Evolutionary conservation across 2,329 filamentous ascomycete genomes (phyloP), one percentile per base, ranked within the genome.

Genomic region (Pseudogymnoascus sp.): DNA sequence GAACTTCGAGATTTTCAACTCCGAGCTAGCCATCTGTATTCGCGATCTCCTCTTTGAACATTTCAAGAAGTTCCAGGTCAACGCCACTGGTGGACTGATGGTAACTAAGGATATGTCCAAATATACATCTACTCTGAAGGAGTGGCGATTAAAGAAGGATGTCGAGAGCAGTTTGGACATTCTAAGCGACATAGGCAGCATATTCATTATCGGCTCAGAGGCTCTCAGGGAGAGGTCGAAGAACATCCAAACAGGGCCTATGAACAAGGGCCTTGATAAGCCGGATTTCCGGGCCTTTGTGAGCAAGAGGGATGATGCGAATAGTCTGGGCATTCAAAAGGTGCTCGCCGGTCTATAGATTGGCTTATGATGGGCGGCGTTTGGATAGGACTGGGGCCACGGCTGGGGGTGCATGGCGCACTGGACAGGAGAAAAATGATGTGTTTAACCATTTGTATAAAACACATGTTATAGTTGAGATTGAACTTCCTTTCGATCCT

Each of bases 61-160:
- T 76, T 91, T 97, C 77, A 95, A 96, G 71, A 92, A 91, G 71
- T 99, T 96, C 78, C 86, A 88, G 65, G 91, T 99, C 67, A 96
- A 92, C 69, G 91, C 93, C 41, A 93, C 93, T 0, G 95, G 95
- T 65, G 95, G 92, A 2, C 84, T 99, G 55, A 95, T 97, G 84
- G 91, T 97, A 25, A 93, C 89, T 37, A 96, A 97, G 77, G 95
- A 99, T 73, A 93, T 97, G 74, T 91, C 91, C 37, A 92, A 91
- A 72, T 99, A 99, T 75, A 89, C 90, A 7, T 88, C 93, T 65
- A 85, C 96, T 9, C 81, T 99, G 67, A 87, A 90, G 65, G 87
- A 87, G 35, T 97, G 92, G 91, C 84, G 89, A 28, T 80, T 93
- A 41, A 81, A 83, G 61, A 87, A 87, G 69, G 85, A 89, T 41